These are phyloP conservation scores for Aspergillus ochraceus DNA, from an alignment of 2,329 filamentous ascomycete species.

Conservation along the genomic window DNA sequence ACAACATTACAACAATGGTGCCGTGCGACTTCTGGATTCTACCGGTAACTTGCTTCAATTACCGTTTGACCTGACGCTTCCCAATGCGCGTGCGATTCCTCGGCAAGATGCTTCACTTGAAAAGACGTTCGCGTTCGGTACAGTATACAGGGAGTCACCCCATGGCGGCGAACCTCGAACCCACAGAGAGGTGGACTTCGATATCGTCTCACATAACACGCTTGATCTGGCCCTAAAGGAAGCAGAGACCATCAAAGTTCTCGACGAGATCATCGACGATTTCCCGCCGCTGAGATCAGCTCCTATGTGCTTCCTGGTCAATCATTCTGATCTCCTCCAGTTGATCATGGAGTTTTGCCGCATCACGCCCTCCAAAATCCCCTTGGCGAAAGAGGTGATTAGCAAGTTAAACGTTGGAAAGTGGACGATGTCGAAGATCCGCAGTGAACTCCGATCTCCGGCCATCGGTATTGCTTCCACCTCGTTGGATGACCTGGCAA, in stretches of 20 bases:
- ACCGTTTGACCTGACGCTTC: slow-evolving; percentile 90
- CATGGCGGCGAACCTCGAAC: slow-evolving; percentile 79
- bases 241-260: slow-evolving; percentile 87
- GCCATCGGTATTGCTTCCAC: slow-evolving; percentile 81
- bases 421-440: slow-evolving; percentile 79
- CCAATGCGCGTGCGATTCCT: slow-evolving; percentile 81
- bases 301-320: slow-evolving; percentile 85
- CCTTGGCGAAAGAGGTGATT: slow-evolving; percentile 75
- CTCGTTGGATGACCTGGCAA: slow-evolving; percentile 82
- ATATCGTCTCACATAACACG: slow-evolving; percentile 82
- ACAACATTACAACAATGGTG: slow-evolving; percentile 70
- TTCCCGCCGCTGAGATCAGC: slow-evolving; percentile 73
- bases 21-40: slow-evolving; percentile 76
- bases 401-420: slow-evolving; percentile 83
- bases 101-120: slow-evolving; percentile 63
- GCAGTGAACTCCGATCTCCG: slow-evolving; percentile 77
- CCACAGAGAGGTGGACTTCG: slow-evolving; percentile 91
- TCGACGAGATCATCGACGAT: slow-evolving; percentile 82
- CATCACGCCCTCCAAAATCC: slow-evolving; percentile 67
- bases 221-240: slow-evolving; percentile 85
- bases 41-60: slow-evolving; percentile 87
- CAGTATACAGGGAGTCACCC: slow-evolving; percentile 77
- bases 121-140: slow-evolving; percentile 83
- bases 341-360: slow-evolving; percentile 89
- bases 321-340: slow-evolving; percentile 82